Evolutionary conservation across 2,329 filamentous ascomycete species (phyloP).

Genomic region (Westerdykella aurantiaca): DNA sequence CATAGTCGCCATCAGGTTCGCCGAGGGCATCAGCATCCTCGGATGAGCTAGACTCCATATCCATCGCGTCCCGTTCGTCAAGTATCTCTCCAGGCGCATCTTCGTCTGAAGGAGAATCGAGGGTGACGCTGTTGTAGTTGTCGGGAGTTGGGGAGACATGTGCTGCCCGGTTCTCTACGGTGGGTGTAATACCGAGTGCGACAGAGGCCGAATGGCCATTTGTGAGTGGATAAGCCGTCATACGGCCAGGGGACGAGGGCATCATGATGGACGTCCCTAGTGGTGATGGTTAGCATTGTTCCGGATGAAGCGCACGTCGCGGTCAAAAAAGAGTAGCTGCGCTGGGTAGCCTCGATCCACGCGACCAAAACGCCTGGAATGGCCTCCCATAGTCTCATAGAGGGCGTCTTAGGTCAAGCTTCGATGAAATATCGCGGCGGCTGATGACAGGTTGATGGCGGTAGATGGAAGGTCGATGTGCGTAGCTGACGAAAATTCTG

Average conservation of each 20-base stretch:
- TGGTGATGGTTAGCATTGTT: constrained; percentile 41
- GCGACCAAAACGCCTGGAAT: constrained; percentile 41
- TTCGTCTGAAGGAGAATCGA: constrained; percentile 34
- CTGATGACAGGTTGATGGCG: constrained; percentile 18
- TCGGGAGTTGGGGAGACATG: constrained; percentile 77
- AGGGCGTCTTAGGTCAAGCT: constrained; percentile 29
- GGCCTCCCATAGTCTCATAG: constrained; percentile 22
- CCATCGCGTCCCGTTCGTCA: constrained; percentile 42
- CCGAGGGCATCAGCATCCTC: constrained; percentile 47
- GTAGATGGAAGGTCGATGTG: constrained; percentile 24
- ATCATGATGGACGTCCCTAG: constrained; percentile 58
- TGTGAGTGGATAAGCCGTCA: constrained; percentile 57
- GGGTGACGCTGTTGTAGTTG: constrained; percentile 52
- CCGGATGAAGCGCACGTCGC: constrained; percentile 27
- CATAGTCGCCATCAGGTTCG: constrained; percentile 63
- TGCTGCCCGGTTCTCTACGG: constrained; percentile 46
- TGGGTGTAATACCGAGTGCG: constrained; percentile 42
- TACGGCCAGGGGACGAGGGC: constrained; percentile 57
- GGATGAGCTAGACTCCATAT: constrained; percentile 43
- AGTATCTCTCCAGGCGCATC: constrained; percentile 39
- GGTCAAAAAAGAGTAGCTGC: constrained; percentile 30
- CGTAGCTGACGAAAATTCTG: constrained; percentile 1
- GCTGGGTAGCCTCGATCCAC: constrained; percentile 33
- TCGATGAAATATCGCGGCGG: constrained; percentile 35
- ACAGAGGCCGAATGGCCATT: constrained; percentile 61